phyloP scores from a whole-genome alignment of 2,329 filamentous ascomycete genomes.

The Gnomoniopsis sp. region DNA sequence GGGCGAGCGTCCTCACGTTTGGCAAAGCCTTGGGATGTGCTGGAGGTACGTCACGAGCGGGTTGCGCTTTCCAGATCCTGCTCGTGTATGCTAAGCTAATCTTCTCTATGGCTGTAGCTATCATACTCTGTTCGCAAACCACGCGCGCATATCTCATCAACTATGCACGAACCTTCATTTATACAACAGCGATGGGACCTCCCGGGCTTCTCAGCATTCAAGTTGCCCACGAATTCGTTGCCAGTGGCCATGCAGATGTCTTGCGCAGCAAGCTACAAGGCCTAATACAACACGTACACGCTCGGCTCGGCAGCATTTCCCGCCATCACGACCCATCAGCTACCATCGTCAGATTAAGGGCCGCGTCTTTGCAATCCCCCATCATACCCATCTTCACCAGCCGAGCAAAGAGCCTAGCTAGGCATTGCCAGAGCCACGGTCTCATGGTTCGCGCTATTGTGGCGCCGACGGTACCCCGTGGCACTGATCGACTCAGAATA shows the following conservation, averaged over 20 bases:
- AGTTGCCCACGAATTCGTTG: conserved; percentile 55
- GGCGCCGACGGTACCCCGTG: conserved; percentile 62
- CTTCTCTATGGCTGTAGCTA: conserved; percentile 30
- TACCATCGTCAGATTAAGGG: conserved; percentile 22
- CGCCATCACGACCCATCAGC: conserved; percentile 27
- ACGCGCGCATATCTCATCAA: conserved; percentile 67
- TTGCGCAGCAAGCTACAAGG: conserved; percentile 38
- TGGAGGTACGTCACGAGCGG: conserved; percentile 46
- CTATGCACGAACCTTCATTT: conserved; percentile 72
- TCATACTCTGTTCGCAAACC: conserved; percentile 58
- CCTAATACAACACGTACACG: conserved; percentile 43
- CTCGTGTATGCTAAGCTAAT: accelerated
- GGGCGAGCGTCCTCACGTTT: conserved; percentile 61
- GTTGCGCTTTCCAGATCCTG: background rate
- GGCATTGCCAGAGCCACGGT: conserved; percentile 54
- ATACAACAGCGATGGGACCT: conserved; percentile 66
- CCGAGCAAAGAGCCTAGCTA: conserved; percentile 55
- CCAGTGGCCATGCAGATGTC: conserved; percentile 40
- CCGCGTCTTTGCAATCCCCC: conserved; percentile 47
- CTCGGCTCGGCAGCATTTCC: conserved; percentile 37
- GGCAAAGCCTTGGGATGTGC: conserved; percentile 66
- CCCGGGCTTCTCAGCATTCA: conserved; percentile 58
- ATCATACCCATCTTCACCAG: conserved; percentile 62
- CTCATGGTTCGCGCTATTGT: conserved; percentile 65
- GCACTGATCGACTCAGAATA: conserved; percentile 61